These are phyloP conservation scores for Sisymbrium altissimum DNA, from an alignment of 345 rosid species.

Conservation along the genomic window DNA sequence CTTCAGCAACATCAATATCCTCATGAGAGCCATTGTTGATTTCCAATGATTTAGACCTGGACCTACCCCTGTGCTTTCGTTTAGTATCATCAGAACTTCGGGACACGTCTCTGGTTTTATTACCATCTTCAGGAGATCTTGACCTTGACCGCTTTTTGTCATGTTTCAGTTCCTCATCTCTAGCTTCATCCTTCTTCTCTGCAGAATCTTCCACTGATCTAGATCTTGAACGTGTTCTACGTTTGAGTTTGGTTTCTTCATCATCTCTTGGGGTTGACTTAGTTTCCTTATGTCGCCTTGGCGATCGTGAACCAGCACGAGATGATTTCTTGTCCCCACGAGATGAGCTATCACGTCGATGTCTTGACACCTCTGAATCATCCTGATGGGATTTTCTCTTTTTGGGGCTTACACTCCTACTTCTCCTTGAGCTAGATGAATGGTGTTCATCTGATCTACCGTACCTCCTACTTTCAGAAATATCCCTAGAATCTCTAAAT, in stretches of 20 bases:
- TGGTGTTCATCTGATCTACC: constrained; percentile 55
- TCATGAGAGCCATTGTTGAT: constrained; percentile 33
- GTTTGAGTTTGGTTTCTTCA: constrained; percentile 40
- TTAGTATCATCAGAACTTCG: constrained; percentile 44
- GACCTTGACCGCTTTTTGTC: constrained; percentile 54
- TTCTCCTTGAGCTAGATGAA: constrained; percentile 66
- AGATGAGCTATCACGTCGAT: constrained; percentile 48
- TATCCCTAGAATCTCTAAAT: constrained; percentile 56
- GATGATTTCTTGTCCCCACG: constrained; percentile 47
- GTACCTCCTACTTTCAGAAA: constrained; percentile 45
- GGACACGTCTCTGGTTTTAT: constrained; percentile 38
- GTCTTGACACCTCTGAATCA: constrained; percentile 61
- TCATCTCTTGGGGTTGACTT: constrained; percentile 54
- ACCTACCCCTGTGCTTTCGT: constrained; percentile 45
- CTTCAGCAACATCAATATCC: constrained; percentile 37
- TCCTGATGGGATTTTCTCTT: constrained; percentile 46
- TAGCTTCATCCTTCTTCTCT: constrained; percentile 39
- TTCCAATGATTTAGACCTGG: constrained; percentile 55
- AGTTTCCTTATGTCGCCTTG: constrained; percentile 48
- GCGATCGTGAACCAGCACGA: constrained; percentile 57
- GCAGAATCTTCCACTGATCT: constrained; percentile 48
- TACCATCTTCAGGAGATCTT: constrained; percentile 45
- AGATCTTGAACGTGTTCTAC: constrained; percentile 54
- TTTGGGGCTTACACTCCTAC: constrained; percentile 68
- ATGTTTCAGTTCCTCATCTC: constrained; percentile 41